Conservation (phyloP, 176 grass and related monocot species). For the Aegilops tauschii region DNA sequence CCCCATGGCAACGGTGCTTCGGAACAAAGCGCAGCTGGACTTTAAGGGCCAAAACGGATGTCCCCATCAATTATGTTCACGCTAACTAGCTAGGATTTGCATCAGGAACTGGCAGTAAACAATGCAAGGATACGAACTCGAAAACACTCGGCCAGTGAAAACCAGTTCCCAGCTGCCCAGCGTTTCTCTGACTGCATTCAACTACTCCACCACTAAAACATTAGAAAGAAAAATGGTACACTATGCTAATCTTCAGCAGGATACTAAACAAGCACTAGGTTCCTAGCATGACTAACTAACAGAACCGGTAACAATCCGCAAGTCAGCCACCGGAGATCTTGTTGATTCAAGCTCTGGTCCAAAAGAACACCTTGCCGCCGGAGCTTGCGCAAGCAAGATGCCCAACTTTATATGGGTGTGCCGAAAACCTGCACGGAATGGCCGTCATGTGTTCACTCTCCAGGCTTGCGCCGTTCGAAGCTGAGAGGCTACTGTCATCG, state of each 20-base stretch:
- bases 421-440: slow-evolving; percentile 41
- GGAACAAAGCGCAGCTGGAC: too few relatives aligned
- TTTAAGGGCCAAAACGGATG: too few relatives aligned
- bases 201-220: not conserved
- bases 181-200: not conserved
- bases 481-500: not conserved
- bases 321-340: not conserved
- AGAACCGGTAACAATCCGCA: not conserved
- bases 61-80: too few relatives aligned
- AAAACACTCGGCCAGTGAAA: not conserved
- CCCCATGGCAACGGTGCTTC: too few relatives aligned
- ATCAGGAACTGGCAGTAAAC: not conserved
- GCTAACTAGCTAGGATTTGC: not conserved
- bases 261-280: not conserved
- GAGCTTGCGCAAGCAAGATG: slow-evolving; percentile 45
- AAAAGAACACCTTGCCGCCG: slow-evolving; percentile 51
- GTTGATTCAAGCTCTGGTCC: slow-evolving; percentile 30
- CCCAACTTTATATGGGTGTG: slow-evolving; percentile 48
- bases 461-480: slow-evolving; percentile 1
- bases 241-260: not conserved
- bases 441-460: slow-evolving; percentile 49
- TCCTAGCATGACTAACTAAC: not conserved
- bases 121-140: not conserved
- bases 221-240: not conserved
- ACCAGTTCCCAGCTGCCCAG: not conserved